Evolutionary conservation across 345 rosid genomes (phyloP).

Genomic region (Citrus mangshanensis): DNA sequence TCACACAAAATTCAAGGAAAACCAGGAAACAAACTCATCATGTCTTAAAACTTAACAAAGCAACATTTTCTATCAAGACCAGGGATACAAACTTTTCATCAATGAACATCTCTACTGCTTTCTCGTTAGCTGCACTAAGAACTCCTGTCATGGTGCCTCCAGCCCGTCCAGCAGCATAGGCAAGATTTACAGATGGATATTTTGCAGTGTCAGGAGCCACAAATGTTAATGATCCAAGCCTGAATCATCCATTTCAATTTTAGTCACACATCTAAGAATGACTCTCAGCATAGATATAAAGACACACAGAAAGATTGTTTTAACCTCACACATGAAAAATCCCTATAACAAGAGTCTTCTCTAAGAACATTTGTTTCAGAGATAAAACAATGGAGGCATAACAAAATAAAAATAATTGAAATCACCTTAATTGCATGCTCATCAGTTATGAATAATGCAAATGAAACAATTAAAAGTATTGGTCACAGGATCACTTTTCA

Average conservation of each 20-base stretch:
- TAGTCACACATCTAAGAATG: background rate
- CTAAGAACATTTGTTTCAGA: background rate
- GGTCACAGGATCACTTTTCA: background rate
- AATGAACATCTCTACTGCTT: constrained; percentile 83
- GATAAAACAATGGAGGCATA: background rate
- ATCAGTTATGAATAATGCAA: background rate
- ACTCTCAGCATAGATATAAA: background rate
- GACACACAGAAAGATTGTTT: background rate
- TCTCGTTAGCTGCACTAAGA: constrained; percentile 91
- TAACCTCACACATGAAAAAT: background rate
- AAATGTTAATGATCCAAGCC: constrained; percentile 90
- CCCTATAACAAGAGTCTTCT: background rate
- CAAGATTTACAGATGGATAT: constrained; percentile 95
- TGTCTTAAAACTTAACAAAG: constrained; percentile 1
- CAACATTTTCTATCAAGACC: constrained; percentile 6
- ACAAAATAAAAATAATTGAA: background rate
- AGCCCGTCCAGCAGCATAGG: constrained; percentile 94
- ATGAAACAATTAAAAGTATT: background rate
- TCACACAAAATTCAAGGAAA: background rate
- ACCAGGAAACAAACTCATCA: background rate
- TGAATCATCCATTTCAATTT: constrained; percentile 28
- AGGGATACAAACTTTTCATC: constrained; percentile 59
- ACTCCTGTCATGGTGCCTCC: constrained; percentile 99
- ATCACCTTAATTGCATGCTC: background rate
- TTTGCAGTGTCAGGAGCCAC: constrained; percentile 83